Percentiles rank a stretch among this genome's conserved stretches.
These are phyloP conservation scores for Thermoascus crustaceus DNA, from an alignment of 2,329 filamentous ascomycete species.

Conservation along the genomic window DNA sequence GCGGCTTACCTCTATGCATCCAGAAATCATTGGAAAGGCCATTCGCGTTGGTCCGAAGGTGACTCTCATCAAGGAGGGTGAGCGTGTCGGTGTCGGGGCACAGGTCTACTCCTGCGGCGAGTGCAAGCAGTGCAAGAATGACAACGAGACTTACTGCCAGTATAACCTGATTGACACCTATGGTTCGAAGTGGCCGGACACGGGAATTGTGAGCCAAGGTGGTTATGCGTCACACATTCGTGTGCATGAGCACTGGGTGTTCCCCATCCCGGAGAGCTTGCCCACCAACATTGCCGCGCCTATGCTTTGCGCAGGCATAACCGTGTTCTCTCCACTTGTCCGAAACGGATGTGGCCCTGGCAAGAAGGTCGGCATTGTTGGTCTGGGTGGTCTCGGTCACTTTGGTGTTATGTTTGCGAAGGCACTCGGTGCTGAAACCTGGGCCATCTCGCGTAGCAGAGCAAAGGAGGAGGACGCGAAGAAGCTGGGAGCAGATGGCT, in stretches of 20 bases:
- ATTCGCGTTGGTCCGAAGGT: slow-evolving; percentile 60
- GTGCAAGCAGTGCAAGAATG: slow-evolving; percentile 57
- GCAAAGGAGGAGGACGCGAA: slow-evolving; percentile 53
- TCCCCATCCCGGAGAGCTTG: slow-evolving; percentile 64
- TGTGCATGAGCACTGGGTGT: slow-evolving; percentile 66
- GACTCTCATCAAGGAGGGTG: slow-evolving; percentile 51
- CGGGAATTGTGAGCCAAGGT: slow-evolving; percentile 57
- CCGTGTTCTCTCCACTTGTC: slow-evolving; percentile 68
- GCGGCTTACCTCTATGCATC: too few relatives aligned
- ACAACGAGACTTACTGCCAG: slow-evolving; percentile 62
- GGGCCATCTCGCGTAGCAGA: slow-evolving; percentile 53
- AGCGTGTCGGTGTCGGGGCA: slow-evolving; percentile 62
- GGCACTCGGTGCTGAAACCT: slow-evolving; percentile 56
- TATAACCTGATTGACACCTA: slow-evolving; percentile 45
- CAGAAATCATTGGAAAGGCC: slow-evolving; percentile 62
- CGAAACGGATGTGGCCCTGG: slow-evolving; percentile 67
- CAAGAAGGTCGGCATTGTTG: slow-evolving; percentile 34
- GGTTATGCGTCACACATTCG: slow-evolving; percentile 62
- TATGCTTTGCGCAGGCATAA: slow-evolving; percentile 80
- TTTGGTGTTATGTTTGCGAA: slow-evolving; percentile 63
- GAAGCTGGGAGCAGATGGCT: slow-evolving; percentile 53
- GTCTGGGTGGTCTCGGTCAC: slow-evolving; percentile 59
- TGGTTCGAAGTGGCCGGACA: slow-evolving; percentile 47
- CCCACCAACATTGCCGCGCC: slow-evolving; percentile 56
- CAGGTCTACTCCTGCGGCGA: slow-evolving; percentile 58